Conservation (phyloP, 805 yeast species). For the Brettanomyces naardenensis region DNA sequence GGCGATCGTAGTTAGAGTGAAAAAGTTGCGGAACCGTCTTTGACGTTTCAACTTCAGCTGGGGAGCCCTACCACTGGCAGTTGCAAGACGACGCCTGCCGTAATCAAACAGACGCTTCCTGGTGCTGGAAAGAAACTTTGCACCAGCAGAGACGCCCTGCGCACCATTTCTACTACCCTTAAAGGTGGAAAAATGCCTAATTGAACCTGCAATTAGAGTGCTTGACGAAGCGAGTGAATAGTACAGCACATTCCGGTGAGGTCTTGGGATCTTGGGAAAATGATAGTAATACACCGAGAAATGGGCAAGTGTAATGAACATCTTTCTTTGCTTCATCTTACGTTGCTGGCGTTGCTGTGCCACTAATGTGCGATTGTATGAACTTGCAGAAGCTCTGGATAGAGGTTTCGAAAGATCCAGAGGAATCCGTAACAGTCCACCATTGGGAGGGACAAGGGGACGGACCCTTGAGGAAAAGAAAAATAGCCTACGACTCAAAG, state of each 20-base stretch:
- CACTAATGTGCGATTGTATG: constrained; percentile 9
- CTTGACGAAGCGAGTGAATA: constrained; percentile 24
- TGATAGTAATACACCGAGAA: constrained; percentile 23
- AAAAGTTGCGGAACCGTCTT: constrained; percentile 31
- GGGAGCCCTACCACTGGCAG: neutral
- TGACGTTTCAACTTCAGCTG: neutral
- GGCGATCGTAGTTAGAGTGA: constrained; percentile 47
- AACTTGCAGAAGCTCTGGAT: constrained; percentile 18
- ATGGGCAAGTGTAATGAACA: constrained; percentile 8
- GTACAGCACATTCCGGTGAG: constrained; percentile 45
- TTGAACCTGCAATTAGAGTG: constrained; percentile 15
- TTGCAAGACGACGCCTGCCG: neutral
- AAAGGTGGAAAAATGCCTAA: constrained; percentile 5
- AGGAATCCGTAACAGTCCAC: constrained; percentile 5
- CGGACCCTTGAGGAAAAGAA: constrained; percentile 8
- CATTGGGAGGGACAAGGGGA: neutral
- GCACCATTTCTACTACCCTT: constrained; percentile 3
- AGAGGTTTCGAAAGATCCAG: constrained; percentile 15
- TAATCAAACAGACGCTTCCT: constrained; percentile 14
- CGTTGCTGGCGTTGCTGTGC: constrained; percentile 11
- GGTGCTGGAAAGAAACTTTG: constrained; percentile 19
- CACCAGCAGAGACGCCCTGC: neutral
- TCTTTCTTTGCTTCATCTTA: neutral
- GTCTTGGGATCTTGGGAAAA: constrained; percentile 50
- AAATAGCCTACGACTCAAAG: constrained; percentile 1